These are phyloP conservation scores for Zoysia matrella DNA, from an alignment of 202 grass and related monocot genomes.

Conservation along the genomic window DNA sequence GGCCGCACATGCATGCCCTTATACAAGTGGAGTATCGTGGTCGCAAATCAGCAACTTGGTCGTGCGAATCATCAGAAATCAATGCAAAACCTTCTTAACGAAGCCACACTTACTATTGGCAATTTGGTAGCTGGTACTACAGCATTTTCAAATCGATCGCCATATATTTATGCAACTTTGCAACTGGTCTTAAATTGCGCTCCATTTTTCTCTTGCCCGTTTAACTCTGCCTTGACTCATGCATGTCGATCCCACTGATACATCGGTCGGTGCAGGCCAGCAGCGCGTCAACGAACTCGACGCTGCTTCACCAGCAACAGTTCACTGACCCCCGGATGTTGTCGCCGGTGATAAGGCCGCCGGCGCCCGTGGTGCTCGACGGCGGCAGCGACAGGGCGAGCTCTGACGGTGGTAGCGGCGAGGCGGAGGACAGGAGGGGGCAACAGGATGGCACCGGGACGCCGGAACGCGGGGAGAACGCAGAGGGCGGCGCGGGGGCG, in stretches of 20 bases:
- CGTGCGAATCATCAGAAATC: background rate
- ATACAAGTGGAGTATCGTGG: background rate
- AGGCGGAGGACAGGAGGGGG: background rate
- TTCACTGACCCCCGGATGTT: constrained; percentile 13
- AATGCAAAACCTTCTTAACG: constrained; percentile 6
- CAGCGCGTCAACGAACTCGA: background rate
- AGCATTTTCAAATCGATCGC: background rate
- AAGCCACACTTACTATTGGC: constrained; percentile 25
- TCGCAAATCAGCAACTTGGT: background rate
- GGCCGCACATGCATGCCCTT: too few species aligned
- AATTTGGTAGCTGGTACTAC: constrained; percentile 50
- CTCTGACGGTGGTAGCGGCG: constrained; percentile 7
- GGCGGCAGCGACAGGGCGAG: background rate
- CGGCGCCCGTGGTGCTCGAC: background rate
- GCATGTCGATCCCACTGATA: background rate
- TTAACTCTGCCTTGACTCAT: background rate
- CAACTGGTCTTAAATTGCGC: background rate
- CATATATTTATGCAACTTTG: too few species aligned
- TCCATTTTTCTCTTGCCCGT: background rate
- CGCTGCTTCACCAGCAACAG: background rate
- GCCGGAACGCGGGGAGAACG: constrained; percentile 37
- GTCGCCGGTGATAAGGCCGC: constrained; percentile 10
- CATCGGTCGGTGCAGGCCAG: constrained; percentile 11
- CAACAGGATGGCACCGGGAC: constrained; percentile 21
- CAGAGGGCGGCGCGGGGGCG: background rate